Evolutionary conservation across 2,329 filamentous ascomycete genomes (phyloP), one percentile per base, ranked within the genome.

Genomic region (Curvularia spicifera): DNA sequence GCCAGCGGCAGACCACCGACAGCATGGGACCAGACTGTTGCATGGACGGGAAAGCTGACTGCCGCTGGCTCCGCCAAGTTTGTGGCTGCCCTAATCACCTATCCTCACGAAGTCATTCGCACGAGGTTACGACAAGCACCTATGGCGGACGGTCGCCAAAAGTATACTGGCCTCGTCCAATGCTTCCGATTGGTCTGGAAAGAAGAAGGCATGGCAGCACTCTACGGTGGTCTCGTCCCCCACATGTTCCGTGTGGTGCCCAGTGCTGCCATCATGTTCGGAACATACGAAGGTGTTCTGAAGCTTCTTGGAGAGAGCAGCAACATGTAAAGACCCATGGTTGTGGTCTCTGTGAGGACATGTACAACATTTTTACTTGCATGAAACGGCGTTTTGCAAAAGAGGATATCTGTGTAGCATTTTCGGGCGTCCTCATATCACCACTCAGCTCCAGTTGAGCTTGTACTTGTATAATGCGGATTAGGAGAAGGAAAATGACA

Each of bases 221-320:
- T 98, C 61, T 98, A 97, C 73, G 93, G 94, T 55, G 93, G 93
- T 18, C 82, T 98, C 71, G 96, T 93, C 13, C 93, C 94, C 46
- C 94, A 98, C 75, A 86, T 98, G 70, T 86, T 97, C 78, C 85
- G 93, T 61, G 93, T 93, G 6, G 93, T 97, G 5, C 94, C 94
- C 1, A 95, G 91, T 67, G 93, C 94, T 7, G 93, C 91, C 66
- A 96, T 98, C 76, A 97, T 96, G 91, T 97, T 97, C 76, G 93
- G 92, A 78, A 95, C 95, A 82, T 97, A 83, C 54, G 81, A 83
- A 64, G 78, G 75, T n/a, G 79, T 82, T n/a, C 66, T 83, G 55
- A 79, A 79, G 67, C 70, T 79, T 12, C 63, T 83, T 40, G 81
- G 81, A 3, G 78, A 80, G 60, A 79, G 73, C 48, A 78, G 78